These are phyloP conservation scores for Lasiodiplodia sp. DNA, from an alignment of 2,329 filamentous ascomycete species.

Conservation along the genomic window DNA sequence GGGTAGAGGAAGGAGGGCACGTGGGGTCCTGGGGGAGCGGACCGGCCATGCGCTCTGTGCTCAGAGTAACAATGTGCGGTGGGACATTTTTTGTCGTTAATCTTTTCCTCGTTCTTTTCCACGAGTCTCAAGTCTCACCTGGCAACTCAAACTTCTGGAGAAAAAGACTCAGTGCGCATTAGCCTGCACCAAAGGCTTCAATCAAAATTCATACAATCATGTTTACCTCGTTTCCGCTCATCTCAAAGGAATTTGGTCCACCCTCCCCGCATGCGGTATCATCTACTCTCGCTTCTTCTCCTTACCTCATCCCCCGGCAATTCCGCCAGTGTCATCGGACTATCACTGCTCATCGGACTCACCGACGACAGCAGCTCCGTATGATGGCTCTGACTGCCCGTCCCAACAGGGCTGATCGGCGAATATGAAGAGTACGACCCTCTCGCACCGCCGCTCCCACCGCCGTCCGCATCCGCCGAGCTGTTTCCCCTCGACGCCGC, in stretches of 20 bases:
- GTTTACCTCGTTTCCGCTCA: neutral
- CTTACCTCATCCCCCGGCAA: neutral
- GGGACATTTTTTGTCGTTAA: no score
- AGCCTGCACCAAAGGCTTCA: neutral
- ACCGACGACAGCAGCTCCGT: slow-evolving; percentile 9
- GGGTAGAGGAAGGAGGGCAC: no score
- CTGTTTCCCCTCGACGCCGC: neutral
- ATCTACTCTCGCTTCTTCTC: neutral
- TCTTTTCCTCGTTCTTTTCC: no score
- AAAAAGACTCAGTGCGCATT: neutral
- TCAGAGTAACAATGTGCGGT: no score
- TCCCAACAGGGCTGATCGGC: neutral
- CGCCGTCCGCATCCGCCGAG: neutral
- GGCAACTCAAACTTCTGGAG: no score
- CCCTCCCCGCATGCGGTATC: neutral
- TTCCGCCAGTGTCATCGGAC: slow-evolving; percentile 5
- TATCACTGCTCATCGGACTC: neutral
- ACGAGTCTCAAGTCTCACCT: neutral
- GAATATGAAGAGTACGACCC: neutral
- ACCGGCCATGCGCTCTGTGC: no score
- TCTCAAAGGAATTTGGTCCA: neutral
- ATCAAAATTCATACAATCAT: neutral
- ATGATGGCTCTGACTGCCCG: neutral
- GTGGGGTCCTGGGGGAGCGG: no score
- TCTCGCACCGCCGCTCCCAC: neutral